These are phyloP conservation scores for Phanerochaete carnosa DNA, from an alignment of 768 basidiomycete species.

Conservation along the genomic window DNA sequence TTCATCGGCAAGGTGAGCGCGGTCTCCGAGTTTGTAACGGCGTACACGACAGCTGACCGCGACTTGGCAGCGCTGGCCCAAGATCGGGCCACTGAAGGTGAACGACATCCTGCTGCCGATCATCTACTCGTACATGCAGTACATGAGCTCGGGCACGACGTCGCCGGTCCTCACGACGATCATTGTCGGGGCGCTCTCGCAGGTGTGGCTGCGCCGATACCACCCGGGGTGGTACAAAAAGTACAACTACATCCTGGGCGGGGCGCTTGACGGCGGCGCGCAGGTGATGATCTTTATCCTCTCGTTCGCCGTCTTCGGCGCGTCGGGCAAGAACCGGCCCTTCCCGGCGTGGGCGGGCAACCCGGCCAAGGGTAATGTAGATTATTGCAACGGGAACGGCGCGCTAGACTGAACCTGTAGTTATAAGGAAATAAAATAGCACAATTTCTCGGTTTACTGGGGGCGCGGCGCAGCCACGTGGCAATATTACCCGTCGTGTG, in stretches of 20 bases:
- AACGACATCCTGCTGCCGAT: slow-evolving; percentile 52
- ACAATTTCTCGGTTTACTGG: neutral
- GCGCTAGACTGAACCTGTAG: slow-evolving; percentile 36
- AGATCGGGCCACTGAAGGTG: slow-evolving; percentile 48
- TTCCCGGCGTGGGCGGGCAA: slow-evolving; percentile 61
- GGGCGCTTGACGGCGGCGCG: slow-evolving; percentile 62
- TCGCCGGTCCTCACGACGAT: slow-evolving; percentile 42
- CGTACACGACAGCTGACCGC: neutral
- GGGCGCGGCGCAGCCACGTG: neutral
- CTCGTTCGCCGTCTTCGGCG: slow-evolving; percentile 64
- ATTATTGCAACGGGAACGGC: slow-evolving; percentile 60
- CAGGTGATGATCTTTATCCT: slow-evolving; percentile 64
- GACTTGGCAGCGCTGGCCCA: slow-evolving; percentile 47
- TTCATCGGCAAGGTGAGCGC: slow-evolving; percentile 46
- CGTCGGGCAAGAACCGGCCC: slow-evolving; percentile 43
- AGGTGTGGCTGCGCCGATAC: slow-evolving; percentile 50
- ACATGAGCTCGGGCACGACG: slow-evolving; percentile 55
- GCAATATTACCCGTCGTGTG: neutral
- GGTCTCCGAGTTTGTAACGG: neutral
- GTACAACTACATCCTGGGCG: slow-evolving; percentile 67
- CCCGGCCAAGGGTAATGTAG: slow-evolving; percentile 48
- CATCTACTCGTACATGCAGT: slow-evolving; percentile 42
- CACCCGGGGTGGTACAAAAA: slow-evolving; percentile 65
- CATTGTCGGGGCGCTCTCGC: slow-evolving; percentile 41
- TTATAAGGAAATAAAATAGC: neutral